These are phyloP conservation scores for Terana coerulea DNA, from an alignment of 768 basidiomycete species.

Conservation along the genomic window DNA sequence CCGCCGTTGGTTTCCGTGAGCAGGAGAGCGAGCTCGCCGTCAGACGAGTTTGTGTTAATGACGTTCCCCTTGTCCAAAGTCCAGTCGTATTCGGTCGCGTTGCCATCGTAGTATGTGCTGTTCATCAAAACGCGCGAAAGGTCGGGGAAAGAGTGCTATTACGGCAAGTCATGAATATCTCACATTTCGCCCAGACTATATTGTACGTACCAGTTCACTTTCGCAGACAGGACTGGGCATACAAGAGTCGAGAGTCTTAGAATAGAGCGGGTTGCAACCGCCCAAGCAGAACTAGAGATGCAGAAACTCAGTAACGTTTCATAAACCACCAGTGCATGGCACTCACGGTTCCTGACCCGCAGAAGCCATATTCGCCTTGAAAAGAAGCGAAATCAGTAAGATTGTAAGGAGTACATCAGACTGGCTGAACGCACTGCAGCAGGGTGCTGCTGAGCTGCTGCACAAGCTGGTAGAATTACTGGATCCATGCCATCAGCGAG, in stretches of 20 bases:
- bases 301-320: background rate
- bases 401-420: background rate
- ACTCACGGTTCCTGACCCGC: constrained; percentile 38
- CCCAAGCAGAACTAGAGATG: constrained; percentile 67
- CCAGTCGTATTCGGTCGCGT: constrained; percentile 73
- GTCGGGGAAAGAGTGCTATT: constrained; percentile 63
- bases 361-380: constrained; percentile 52
- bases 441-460: constrained; percentile 35
- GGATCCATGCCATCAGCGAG: background rate
- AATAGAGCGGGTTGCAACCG: constrained; percentile 81
- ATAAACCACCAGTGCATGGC: background rate
- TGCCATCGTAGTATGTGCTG: constrained; percentile 65
- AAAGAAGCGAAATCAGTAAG: background rate
- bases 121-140: constrained; percentile 66
- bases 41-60: constrained; percentile 56
- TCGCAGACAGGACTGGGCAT: constrained; percentile 69
- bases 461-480: background rate
- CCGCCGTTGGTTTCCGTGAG: constrained; percentile 73
- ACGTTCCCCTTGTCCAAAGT: constrained; percentile 64
- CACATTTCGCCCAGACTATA: background rate
- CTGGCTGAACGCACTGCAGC: constrained; percentile 38
- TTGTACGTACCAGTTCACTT: constrained; percentile 45
- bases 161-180: background rate
- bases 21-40: constrained; percentile 62
- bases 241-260: constrained; percentile 62